Conservation (phyloP, 192 early-diverging fungal genomes). For the Linnemannia schmuckeri region DNA sequence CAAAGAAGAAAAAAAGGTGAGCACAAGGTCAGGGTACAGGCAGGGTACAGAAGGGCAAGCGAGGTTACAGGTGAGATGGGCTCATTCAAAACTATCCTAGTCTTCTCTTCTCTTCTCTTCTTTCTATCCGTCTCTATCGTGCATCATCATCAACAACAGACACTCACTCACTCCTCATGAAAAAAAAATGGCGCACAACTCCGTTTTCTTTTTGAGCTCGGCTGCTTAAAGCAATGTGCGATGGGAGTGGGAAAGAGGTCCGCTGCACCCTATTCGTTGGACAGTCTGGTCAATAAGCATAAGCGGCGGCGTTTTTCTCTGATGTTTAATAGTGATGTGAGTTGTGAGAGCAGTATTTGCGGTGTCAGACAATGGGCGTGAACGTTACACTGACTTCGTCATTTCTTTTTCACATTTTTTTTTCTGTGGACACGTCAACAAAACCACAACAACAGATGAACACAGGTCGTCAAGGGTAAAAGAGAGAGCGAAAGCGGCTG, state of each 20-base stretch:
- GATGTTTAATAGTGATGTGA: neutral
- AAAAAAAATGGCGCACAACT: constrained; percentile 4
- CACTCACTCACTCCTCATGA: neutral
- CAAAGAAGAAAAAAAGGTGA: too few relatives aligned
- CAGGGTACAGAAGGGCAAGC: neutral
- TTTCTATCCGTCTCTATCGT: neutral
- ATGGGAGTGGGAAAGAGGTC: neutral
- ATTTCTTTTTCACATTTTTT: neutral
- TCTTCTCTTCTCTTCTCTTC: neutral
- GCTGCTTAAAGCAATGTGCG: neutral
- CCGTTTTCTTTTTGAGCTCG: neutral
- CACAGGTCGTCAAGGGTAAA: too few relatives aligned
- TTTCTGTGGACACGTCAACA: neutral
- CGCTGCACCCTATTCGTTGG: neutral
- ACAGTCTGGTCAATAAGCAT: neutral
- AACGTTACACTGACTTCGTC: neutral
- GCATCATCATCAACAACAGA: neutral
- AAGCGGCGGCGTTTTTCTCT: neutral
- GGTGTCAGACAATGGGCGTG: neutral
- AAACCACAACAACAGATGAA: too few relatives aligned
- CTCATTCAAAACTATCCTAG: neutral
- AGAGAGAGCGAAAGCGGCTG: neutral
- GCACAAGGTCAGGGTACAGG: too few relatives aligned
- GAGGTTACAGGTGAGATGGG: neutral
- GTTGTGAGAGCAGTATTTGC: too few relatives aligned